phyloP scores from a whole-genome alignment of 768 basidiomycete species.

The Boletus subcaerulescens region DNA sequence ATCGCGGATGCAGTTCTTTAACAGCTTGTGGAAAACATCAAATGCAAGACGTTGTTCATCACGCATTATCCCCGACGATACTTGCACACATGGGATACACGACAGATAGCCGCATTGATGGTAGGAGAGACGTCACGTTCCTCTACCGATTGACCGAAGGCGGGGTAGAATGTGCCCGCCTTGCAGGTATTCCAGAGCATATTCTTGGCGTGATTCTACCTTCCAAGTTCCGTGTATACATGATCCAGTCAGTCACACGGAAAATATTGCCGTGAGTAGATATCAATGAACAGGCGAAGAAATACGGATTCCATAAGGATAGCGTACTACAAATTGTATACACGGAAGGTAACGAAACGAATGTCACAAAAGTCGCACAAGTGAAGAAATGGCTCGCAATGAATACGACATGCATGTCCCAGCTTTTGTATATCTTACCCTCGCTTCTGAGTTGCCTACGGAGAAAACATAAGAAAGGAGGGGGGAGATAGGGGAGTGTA shows the following conservation, averaged over 20 bases:
- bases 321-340: constrained; percentile 17
- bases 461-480: not conserved
- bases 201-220: constrained; percentile 45
- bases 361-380: not conserved
- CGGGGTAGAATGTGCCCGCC: constrained; percentile 87
- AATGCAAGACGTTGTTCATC: constrained; percentile 84
- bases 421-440: constrained; percentile 4
- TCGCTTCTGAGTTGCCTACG: constrained; percentile 31
- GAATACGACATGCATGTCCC: not conserved
- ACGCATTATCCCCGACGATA: constrained; percentile 85
- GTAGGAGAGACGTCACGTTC: constrained; percentile 80
- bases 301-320: constrained; percentile 29
- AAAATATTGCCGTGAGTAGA: too few species aligned
- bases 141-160: constrained; percentile 74
- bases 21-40: constrained; percentile 55
- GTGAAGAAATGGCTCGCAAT: not conserved
- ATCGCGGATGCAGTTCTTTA: constrained; percentile 81
- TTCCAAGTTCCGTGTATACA: too few species aligned
- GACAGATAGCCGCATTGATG: constrained; percentile 65
- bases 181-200: constrained; percentile 76
- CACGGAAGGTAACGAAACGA: constrained; percentile 2
- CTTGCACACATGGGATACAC: constrained; percentile 85
- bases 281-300: not conserved
- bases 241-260: too few species aligned
- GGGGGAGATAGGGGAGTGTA: constrained; percentile 15